phyloP scores from a whole-genome alignment of 805 yeast genomes.

The Candida vaughaniae region DNA sequence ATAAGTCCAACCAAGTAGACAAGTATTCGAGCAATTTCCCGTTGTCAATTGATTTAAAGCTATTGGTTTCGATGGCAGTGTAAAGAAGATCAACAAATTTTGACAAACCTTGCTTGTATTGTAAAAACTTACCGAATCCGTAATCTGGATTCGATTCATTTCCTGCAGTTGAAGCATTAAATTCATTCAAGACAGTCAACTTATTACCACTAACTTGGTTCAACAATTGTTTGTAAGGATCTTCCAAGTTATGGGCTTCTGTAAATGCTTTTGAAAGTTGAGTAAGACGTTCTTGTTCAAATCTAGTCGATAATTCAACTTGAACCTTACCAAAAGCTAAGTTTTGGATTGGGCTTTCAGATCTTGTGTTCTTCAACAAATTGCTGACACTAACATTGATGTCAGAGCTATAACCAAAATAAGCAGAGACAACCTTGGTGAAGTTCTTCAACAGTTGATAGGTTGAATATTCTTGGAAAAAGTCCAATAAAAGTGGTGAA shows the following conservation, averaged over 20 bases:
- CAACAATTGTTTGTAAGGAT: constrained; percentile 74
- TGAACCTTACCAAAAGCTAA: constrained; percentile 53
- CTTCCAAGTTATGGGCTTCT: constrained; percentile 58
- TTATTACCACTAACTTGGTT: constrained; percentile 53
- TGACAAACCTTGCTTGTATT: constrained; percentile 50
- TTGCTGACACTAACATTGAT: constrained; percentile 37
- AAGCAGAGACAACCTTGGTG: constrained; percentile 51
- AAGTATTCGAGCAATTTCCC: constrained; percentile 53
- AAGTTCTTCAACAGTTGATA: constrained; percentile 47
- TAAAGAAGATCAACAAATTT: constrained; percentile 46
- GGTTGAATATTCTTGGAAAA: constrained; percentile 57
- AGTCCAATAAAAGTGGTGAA: constrained; percentile 73
- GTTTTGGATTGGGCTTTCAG: constrained; percentile 59
- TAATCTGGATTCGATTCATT: constrained; percentile 68
- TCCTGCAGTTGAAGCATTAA: constrained; percentile 44
- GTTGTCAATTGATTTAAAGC: constrained; percentile 44
- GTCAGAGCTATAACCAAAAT: constrained; percentile 49
- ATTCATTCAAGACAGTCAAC: constrained; percentile 57
- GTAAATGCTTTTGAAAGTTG: constrained; percentile 36
- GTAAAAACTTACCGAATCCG: constrained; percentile 78
- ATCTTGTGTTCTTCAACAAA: constrained; percentile 51
- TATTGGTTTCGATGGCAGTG: constrained; percentile 44
- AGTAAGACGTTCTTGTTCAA: constrained; percentile 20
- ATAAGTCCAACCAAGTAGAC: constrained; percentile 63
- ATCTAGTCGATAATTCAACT: constrained; percentile 27